Percentiles rank a stretch among this genome's conserved stretches.
These are phyloP conservation scores for Zasmidium citrigriseum DNA, from an alignment of 2,329 filamentous ascomycete species.

Conservation along the genomic window DNA sequence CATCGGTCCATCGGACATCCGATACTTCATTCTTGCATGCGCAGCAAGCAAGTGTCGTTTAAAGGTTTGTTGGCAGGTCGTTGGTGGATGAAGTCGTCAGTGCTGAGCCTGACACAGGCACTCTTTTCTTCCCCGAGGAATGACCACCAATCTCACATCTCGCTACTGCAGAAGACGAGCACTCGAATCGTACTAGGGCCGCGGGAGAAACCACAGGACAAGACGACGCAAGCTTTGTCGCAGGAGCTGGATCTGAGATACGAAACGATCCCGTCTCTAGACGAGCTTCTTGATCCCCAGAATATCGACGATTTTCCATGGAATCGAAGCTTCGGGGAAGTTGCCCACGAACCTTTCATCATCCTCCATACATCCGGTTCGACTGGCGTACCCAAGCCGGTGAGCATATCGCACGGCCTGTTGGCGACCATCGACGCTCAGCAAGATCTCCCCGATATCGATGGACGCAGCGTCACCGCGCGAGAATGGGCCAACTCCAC, in stretches of 20 bases:
- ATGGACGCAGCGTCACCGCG: slow-evolving; percentile 5
- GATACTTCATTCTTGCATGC: slow-evolving; percentile 17
- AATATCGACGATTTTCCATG: slow-evolving; percentile 4
- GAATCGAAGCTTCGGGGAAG: neutral
- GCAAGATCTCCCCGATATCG: slow-evolving; percentile 9
- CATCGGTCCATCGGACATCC: slow-evolving; percentile 14
- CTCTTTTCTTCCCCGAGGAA: slow-evolving; percentile 16
- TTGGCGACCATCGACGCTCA: slow-evolving; percentile 9
- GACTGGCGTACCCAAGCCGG: slow-evolving; percentile 13
- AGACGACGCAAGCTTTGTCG: neutral
- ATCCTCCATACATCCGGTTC: slow-evolving; percentile 17
- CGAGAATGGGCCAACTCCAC: slow-evolving; percentile 6
- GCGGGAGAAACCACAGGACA: neutral
- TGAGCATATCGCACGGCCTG: slow-evolving; percentile 8
- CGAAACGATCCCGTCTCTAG: slow-evolving; percentile 8
- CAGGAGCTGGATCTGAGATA: neutral
- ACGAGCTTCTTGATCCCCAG: neutral
- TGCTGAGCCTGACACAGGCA: no score
- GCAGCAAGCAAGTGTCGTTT: slow-evolving; percentile 14
- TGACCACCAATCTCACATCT: slow-evolving; percentile 7
- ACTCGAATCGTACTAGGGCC: slow-evolving; percentile 7
- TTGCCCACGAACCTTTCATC: slow-evolving; percentile 6
- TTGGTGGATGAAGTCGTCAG: no score
- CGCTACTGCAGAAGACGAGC: slow-evolving; percentile 9
- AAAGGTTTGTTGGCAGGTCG: no score